Conservation (phyloP, 345 rosid genomes). For the Hevea brasiliensis region DNA sequence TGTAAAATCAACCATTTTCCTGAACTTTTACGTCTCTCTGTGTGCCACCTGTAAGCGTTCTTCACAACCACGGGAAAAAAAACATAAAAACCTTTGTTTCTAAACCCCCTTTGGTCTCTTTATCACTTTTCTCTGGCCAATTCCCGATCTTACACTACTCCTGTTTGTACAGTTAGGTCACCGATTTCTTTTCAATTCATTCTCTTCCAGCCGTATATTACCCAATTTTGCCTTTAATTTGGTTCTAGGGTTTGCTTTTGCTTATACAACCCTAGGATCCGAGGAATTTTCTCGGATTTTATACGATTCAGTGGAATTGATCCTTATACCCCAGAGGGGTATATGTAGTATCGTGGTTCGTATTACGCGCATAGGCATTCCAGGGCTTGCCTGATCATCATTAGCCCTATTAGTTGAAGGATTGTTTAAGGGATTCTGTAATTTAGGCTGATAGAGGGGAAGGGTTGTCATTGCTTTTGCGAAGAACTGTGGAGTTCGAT, state of each 20-base stretch:
- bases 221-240: too few species aligned
- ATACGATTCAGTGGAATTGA: neutral
- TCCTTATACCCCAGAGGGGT: too few species aligned
- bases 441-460: neutral
- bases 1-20: too few species aligned
- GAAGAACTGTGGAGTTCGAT: slow-evolving; percentile 17
- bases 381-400: too few species aligned
- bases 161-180: neutral
- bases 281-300: neutral
- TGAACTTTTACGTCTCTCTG: too few species aligned
- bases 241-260: neutral
- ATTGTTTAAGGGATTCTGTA: neutral
- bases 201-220: neutral
- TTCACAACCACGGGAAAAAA: too few species aligned
- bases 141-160: neutral
- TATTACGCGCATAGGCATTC: too few species aligned
- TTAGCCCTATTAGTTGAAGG: neutral
- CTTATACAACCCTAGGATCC: neutral
- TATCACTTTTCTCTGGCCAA: neutral
- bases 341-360: too few species aligned
- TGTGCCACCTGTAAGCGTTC: too few species aligned
- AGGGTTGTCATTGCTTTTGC: neutral
- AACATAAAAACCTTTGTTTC: neutral
- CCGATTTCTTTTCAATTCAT: neutral
- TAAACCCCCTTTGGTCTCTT: neutral